These are phyloP conservation scores for Malassezia slooffiae DNA, from an alignment of 1,284 basidiomycete genomes.

Conservation along the genomic window DNA sequence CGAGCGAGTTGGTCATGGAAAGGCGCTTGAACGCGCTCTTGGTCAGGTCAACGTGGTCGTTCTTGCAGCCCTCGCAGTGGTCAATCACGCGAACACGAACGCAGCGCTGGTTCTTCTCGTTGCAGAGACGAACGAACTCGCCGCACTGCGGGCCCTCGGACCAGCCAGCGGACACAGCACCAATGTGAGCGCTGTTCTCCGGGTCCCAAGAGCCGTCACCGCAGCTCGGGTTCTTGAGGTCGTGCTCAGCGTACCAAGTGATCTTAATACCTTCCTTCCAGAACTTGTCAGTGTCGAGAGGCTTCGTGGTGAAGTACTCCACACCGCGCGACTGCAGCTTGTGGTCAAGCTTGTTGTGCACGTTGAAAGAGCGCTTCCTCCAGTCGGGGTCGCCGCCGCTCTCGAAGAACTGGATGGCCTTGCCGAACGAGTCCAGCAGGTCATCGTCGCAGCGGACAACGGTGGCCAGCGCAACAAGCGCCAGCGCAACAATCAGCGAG, in stretches of 20 bases:
- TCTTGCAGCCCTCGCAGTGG: constrained; percentile 35
- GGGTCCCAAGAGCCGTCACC: constrained; percentile 36
- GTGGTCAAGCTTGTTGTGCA: constrained; percentile 20
- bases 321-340: constrained; percentile 13
- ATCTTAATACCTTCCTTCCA: constrained; percentile 21
- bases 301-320: constrained; percentile 19
- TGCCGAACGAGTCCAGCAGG: no score
- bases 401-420: constrained; percentile 26
- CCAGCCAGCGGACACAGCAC: constrained; percentile 31
- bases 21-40: constrained; percentile 39
- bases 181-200: constrained; percentile 32
- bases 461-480: constrained; percentile 3
- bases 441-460: constrained; percentile 19
- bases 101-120: constrained; percentile 14
- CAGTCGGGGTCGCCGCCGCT: constrained; percentile 23
- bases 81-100: constrained; percentile 34
- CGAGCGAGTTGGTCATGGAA: constrained; percentile 23
- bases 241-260: constrained; percentile 40
- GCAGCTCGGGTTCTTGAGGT: constrained; percentile 37
- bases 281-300: constrained; percentile 13
- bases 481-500: constrained; percentile 7
- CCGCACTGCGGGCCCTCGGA: constrained; percentile 31
- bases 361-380: constrained; percentile 19
- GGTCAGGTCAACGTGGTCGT: constrained; percentile 35
- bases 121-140: constrained; percentile 41